phyloP scores from a whole-genome alignment of 1,284 basidiomycete species.

The Trametes polyzona region DNA sequence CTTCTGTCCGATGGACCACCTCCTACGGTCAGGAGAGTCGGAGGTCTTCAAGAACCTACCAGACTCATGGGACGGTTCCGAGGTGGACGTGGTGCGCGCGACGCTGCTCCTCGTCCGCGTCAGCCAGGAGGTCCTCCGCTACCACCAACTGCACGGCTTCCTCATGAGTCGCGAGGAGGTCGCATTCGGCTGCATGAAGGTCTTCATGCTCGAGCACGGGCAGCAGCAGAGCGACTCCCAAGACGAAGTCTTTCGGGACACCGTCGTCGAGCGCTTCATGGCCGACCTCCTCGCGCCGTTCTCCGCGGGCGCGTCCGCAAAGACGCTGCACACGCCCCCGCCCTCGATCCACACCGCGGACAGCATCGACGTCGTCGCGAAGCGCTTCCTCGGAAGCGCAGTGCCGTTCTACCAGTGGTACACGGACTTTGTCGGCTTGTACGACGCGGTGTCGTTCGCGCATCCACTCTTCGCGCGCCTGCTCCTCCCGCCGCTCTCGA shows the following conservation, averaged over 20 bases:
- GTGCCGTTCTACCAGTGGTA: conserved; percentile 95
- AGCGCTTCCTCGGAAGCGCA: conserved; percentile 63
- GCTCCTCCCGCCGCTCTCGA: conserved; percentile 78
- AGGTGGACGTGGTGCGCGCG: conserved; percentile 78
- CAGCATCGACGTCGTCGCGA: conserved; percentile 61
- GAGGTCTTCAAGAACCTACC: conserved; percentile 75
- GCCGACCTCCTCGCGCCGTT: conserved; percentile 60
- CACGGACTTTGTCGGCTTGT: conserved; percentile 88
- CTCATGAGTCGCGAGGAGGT: conserved; percentile 56
- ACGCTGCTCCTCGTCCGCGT: conserved; percentile 36
- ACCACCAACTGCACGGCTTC: conserved; percentile 46
- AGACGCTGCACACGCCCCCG: conserved; percentile 40
- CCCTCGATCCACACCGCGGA: conserved; percentile 12
- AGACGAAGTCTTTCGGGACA: conserved; percentile 76
- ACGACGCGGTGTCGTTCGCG: conserved; percentile 89
- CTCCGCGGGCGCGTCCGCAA: conserved; percentile 38
- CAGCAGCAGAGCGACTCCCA: conserved; percentile 55
- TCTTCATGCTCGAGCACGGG: conserved; percentile 93
- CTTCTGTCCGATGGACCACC: conserved; percentile 75
- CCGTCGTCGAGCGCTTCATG: conserved; percentile 62
- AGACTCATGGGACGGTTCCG: conserved; percentile 77
- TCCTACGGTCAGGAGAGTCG: conserved; percentile 81
- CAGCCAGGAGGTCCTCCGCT: conserved; percentile 39
- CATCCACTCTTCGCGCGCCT: conserved; percentile 78
- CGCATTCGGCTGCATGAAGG: conserved; percentile 85